A percentile compares a stretch with the other conserved stretches of the same genome.
phyloP scores from a whole-genome alignment of 495 filamentous ascomycete species.

The Astrothelium subdiscretum region DNA sequence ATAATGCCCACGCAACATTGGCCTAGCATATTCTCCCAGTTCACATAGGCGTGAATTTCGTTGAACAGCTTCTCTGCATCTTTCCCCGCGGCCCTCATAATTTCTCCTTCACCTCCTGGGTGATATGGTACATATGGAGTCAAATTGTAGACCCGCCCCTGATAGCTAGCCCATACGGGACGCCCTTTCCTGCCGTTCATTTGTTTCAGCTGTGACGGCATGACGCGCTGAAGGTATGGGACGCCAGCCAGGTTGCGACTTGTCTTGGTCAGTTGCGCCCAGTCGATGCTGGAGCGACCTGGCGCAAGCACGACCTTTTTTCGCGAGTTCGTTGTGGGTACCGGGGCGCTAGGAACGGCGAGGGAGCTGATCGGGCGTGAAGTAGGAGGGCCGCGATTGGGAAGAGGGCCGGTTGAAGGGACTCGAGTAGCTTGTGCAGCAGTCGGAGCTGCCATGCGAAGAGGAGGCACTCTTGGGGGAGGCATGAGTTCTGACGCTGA shows the following conservation, averaged over 20 bases:
- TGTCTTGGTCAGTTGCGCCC: constrained; percentile 66
- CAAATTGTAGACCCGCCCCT: constrained; percentile 87
- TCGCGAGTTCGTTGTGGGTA: constrained; percentile 22
- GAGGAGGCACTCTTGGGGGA: constrained; percentile 17
- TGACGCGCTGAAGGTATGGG: constrained; percentile 48
- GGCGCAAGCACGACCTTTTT: constrained; percentile 63
- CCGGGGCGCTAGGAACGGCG: constrained; percentile 4
- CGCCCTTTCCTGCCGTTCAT: constrained; percentile 70
- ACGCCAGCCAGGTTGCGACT: constrained; percentile 50
- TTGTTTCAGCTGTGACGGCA: constrained; percentile 61
- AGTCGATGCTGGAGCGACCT: constrained; percentile 88
- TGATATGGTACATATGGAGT: constrained; percentile 83
- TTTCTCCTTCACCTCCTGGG: constrained; percentile 78
- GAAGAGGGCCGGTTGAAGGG: constrained; percentile 32
- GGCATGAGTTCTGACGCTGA: constrained; percentile 11
- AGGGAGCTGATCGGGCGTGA: constrained; percentile 18
- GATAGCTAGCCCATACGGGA: constrained; percentile 79
- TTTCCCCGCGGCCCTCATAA: constrained; percentile 67
- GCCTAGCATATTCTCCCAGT: constrained; percentile 85
- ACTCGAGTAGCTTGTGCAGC: constrained; percentile 30
- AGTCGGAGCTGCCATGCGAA: constrained; percentile 19
- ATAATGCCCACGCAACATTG: constrained; percentile 77
- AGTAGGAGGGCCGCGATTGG: constrained; percentile 25
- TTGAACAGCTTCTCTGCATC: constrained; percentile 73
- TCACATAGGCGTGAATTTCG: constrained; percentile 95